Base-by-base conservation (phyloP, 805 yeast genomes). In the Starmerella vaccinii region DNA sequence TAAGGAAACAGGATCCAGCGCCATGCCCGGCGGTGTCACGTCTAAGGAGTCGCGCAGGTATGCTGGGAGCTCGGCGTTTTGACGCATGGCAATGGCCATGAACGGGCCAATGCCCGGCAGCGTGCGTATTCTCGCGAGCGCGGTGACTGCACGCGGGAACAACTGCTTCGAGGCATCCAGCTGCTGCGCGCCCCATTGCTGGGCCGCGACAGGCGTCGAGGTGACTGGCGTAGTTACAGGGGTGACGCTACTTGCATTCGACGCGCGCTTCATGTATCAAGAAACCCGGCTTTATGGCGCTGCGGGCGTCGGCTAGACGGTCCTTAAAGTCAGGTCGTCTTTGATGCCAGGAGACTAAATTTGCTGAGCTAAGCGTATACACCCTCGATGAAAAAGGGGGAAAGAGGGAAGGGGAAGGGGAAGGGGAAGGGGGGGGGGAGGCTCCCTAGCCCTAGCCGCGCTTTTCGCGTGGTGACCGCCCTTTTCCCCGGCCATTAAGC, bases 1-100 rank as follows among this genome's bases (percentile, higher is more conserved):
- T 55, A 87, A 89, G 1, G 96, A 87, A 2, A 85, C 97, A 3
- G 97, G 97, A 64, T 92, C 99, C 61, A 85, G 53, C 8, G 83
- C 56, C 76, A 76, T 53, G 76, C 74, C 56, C 6, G 48, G 46
- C 18, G 71, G 53, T 83, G 84, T 44, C 83, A 78, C 66, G 78
- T 84, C 5, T 87, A 84, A 60, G 72, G 64, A 42, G 67, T 58
- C 47, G 15, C 29, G 39, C 21, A 56, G 35, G 22, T 55, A 58
- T 12, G 42, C 26, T 16, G 59, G 54, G 35, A 52, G 49, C 52
- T 56, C 62, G 39, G 51, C 57, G 22, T 49, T 53, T 30, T 55
- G 52, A 38, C 49, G 48, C 45, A 88, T 84, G 13, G 56, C 80
- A 71, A 12, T 76, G 74, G 52, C 84, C 62, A 63, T 78, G 83